Evolutionary conservation across 345 rosid genomes (phyloP).

Genomic region (Combretum micranthum): DNA sequence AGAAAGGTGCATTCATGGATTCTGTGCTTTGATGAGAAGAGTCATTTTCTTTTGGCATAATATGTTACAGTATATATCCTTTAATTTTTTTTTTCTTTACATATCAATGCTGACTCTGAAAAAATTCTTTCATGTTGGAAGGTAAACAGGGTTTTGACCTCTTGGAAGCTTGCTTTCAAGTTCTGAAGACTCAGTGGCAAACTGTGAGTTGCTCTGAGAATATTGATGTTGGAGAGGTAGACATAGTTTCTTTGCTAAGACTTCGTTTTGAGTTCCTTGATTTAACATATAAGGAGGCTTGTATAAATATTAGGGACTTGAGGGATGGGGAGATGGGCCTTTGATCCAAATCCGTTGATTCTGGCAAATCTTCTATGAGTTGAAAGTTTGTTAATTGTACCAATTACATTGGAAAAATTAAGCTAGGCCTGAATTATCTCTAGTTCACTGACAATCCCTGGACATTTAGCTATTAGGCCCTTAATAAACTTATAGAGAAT

Average conservation of each 20-base stretch:
- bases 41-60: neutral
- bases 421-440: too few species aligned
- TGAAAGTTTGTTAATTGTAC: too few species aligned
- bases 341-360: too few species aligned
- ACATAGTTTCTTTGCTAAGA: neutral
- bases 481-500: too few species aligned
- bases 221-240: slow-evolving; percentile 48
- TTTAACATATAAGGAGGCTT: too few species aligned
- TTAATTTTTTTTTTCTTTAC: slow-evolving; percentile 6
- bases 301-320: too few species aligned
- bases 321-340: too few species aligned
- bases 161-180: slow-evolving; percentile 62
- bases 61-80: neutral
- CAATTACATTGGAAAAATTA: too few species aligned
- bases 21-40: neutral
- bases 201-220: slow-evolving; percentile 29
- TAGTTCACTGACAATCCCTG: too few species aligned
- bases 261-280: too few species aligned
- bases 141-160: slow-evolving; percentile 31
- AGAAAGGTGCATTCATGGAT: slow-evolving; percentile 26
- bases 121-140: slow-evolving; percentile 32
- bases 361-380: too few species aligned
- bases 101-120: slow-evolving; percentile 10
- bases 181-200: slow-evolving; percentile 71
- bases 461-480: too few species aligned